Evolutionary conservation across 2,329 filamentous ascomycete species (phyloP).

Genomic region (Pyricularia grisea): DNA sequence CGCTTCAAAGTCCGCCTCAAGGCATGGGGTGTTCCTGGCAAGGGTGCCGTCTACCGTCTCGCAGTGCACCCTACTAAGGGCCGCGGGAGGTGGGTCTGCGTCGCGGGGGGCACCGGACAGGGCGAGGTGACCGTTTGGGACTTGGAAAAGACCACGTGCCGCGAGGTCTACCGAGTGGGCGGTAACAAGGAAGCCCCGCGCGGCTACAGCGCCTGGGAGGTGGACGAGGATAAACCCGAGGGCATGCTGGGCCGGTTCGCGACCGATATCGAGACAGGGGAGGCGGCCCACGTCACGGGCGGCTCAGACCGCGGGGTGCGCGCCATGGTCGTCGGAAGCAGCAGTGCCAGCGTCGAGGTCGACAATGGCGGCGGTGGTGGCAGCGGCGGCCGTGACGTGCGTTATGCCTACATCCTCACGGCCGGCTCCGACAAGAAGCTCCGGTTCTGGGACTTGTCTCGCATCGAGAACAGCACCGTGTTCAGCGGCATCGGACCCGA

Average conservation of each 20-base stretch:
- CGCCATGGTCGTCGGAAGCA: constrained; percentile 57
- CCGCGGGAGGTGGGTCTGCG: constrained; percentile 75
- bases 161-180: constrained; percentile 75
- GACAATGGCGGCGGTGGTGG: constrained; percentile 6
- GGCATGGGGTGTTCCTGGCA: constrained; percentile 79
- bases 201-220: constrained; percentile 73
- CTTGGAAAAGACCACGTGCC: constrained; percentile 78
- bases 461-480: constrained; percentile 67
- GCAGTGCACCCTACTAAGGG: constrained; percentile 70
- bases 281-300: neutral
- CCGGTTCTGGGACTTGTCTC: constrained; percentile 84
- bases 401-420: constrained; percentile 76
- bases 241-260: constrained; percentile 82
- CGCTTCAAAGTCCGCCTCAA: constrained; percentile 85
- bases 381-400: constrained; percentile 56
- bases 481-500: constrained; percentile 69
- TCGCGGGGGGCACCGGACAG: constrained; percentile 76
- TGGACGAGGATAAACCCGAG: constrained; percentile 83
- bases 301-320: constrained; percentile 60
- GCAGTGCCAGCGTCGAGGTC: constrained; percentile 32
- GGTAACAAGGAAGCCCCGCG: constrained; percentile 50
- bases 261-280: constrained; percentile 54
- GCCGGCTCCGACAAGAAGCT: constrained; percentile 85
- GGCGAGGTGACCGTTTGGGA: constrained; percentile 96
- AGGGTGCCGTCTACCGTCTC: constrained; percentile 70